Conservation (phyloP, 352 stramenopile genomes). For the Phytophthora ramorum region DNA sequence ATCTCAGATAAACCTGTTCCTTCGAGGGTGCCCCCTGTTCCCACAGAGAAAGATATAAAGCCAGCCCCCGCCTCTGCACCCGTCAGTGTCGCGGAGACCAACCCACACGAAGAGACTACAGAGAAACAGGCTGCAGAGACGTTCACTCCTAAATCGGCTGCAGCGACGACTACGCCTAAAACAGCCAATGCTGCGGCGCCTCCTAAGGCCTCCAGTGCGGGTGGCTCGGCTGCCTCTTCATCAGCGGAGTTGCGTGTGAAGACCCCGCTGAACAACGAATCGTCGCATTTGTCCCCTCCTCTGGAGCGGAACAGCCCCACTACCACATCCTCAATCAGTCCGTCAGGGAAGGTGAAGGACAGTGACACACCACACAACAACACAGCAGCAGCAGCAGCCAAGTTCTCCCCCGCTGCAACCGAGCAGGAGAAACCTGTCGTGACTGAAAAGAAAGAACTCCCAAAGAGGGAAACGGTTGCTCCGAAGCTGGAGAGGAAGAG, state of each 20-base stretch:
- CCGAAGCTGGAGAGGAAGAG: conserved; percentile 30
- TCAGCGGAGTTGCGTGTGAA: conserved; percentile 54
- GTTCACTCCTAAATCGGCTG: not conserved
- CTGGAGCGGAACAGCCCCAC: conserved; percentile 52
- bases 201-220: conserved; percentile 1
- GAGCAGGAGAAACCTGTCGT: conserved; percentile 13
- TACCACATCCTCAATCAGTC: conserved; percentile 55
- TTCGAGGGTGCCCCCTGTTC: not conserved
- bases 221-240: not conserved
- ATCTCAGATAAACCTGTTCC: conserved; percentile 5
- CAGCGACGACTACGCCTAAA: conserved; percentile 1
- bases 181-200: not conserved
- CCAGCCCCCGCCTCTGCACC: not conserved
- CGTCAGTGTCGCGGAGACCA: conserved; percentile 14
- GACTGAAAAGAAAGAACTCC: conserved; percentile 25
- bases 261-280: conserved; percentile 48
- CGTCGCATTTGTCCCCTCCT: conserved; percentile 59
- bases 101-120: conserved; percentile 20
- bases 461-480: conserved; percentile 10
- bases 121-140: conserved; percentile 12
- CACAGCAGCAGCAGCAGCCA: conserved; percentile 25
- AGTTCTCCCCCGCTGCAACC: conserved; percentile 29
- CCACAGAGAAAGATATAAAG: conserved; percentile 10
- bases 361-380: conserved; percentile 37
- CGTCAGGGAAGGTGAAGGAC: conserved; percentile 59